Conservation (phyloP, 164 flowering plant species). For the Vitis rotundifolia region DNA sequence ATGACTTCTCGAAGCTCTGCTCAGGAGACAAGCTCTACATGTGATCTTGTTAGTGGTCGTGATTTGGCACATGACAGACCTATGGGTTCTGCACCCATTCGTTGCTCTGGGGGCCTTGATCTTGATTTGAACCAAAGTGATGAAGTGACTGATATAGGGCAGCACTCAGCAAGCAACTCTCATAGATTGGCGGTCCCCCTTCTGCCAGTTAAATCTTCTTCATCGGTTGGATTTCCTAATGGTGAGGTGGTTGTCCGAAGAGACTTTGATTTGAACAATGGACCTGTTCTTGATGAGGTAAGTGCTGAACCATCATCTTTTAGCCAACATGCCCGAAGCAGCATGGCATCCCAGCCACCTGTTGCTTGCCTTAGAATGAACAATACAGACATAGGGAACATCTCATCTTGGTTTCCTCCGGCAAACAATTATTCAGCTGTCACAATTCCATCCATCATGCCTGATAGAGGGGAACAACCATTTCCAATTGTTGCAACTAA, state of each 20-base stretch:
- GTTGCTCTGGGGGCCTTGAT: conserved; percentile 66
- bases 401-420: conserved; percentile 64
- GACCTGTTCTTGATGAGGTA: conserved; percentile 68
- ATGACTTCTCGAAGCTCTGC: conserved; percentile 33
- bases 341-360: conserved; percentile 34
- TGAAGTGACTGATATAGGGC: conserved; percentile 58
- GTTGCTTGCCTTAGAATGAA: conserved; percentile 52
- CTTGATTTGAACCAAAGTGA: conserved; percentile 82
- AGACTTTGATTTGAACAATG: conserved; percentile 88
- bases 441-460: conserved; percentile 55
- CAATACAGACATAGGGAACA: conserved; percentile 44
- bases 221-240: conserved; percentile 37
- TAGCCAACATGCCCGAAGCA: conserved; percentile 38
- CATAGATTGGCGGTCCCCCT: conserved; percentile 36
- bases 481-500: conserved; percentile 49
- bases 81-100: conserved; percentile 21
- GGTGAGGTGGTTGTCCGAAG: conserved; percentile 48
- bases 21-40: conserved; percentile 11
- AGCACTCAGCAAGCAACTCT: conserved; percentile 29
- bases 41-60: conserved; percentile 11
- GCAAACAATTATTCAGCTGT: conserved; percentile 56
- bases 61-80: conserved; percentile 16
- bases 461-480: conserved; percentile 68
- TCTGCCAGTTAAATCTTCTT: conserved; percentile 28
- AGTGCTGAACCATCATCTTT: conserved; percentile 36